Evolutionary conservation across 2,329 filamentous ascomycete genomes (phyloP).

Genomic region (Phymatotrichopsis omnivora): DNA sequence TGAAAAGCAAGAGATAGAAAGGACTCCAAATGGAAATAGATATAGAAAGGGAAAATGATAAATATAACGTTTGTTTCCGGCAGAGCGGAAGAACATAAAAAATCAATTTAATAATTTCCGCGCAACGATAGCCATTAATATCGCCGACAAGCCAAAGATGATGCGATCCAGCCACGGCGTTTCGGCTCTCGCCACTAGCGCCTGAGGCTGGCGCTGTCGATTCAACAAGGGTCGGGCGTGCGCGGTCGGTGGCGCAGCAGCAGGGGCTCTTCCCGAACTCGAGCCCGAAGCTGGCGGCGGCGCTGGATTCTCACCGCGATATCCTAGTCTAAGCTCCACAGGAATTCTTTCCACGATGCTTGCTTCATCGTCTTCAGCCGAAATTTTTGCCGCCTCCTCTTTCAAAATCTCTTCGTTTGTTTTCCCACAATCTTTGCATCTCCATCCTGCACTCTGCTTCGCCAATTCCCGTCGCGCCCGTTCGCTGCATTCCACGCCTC

Average conservation of each 20-base stretch:
- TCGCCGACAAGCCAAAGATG: conserved; percentile 61
- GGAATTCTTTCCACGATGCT: conserved; percentile 40
- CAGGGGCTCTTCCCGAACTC: conserved; percentile 16
- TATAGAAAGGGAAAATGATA: no score
- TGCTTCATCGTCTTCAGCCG: conserved; percentile 37
- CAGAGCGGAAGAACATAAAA: no score
- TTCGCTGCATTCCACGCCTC: conserved; percentile 69
- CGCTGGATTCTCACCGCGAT: conserved; percentile 56
- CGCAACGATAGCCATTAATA: conserved; percentile 59
- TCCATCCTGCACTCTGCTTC: conserved; percentile 52
- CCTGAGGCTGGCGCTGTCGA: conserved; percentile 34
- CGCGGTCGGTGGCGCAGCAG: conserved; percentile 23
- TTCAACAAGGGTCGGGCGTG: conserved; percentile 30
- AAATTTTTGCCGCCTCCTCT: conserved; percentile 55
- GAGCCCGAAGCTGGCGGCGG: conserved; percentile 21
- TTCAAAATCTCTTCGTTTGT: conserved; percentile 63
- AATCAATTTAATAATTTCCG: conserved; percentile 37
- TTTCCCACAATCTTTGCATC: conserved; percentile 57
- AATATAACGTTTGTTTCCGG: no score
- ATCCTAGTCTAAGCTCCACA: conserved; percentile 53
- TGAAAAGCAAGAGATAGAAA: no score
- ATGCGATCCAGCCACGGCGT: conserved; percentile 70
- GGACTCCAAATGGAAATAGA: no score
- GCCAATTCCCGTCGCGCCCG: conserved; percentile 60
- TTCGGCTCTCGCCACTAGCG: conserved; percentile 38